Evolutionary conservation across 2,329 filamentous ascomycete genomes (phyloP).

Genomic region (Penicillium griseofulvum): DNA sequence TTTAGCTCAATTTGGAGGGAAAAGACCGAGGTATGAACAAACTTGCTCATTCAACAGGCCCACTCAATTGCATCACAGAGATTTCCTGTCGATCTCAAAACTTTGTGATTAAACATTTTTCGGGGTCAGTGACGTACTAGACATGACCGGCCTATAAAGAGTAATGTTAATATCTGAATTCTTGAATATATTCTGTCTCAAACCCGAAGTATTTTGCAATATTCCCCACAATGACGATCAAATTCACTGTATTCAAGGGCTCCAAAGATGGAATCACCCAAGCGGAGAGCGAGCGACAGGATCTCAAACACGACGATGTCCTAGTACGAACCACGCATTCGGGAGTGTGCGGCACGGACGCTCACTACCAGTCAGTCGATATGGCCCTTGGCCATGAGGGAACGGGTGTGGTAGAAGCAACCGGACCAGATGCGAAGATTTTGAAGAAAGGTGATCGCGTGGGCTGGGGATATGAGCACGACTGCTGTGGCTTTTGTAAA

Average conservation of each 20-base stretch:
- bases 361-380: conserved; percentile 36
- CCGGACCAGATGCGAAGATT: conserved; percentile 32
- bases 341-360: conserved; percentile 63
- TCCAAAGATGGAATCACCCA: conserved; percentile 57
- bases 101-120: not conserved
- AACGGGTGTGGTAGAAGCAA: conserved; percentile 32
- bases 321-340: conserved; percentile 64
- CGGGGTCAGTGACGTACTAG: not conserved
- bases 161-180: not conserved
- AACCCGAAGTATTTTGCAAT: not conserved
- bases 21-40: not conserved
- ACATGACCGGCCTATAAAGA: not conserved
- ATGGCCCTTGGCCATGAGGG: conserved; percentile 44
- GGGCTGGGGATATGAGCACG: conserved; percentile 43
- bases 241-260: conserved; percentile 65
- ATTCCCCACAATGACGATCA: conserved; percentile 21
- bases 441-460: conserved; percentile 43
- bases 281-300: conserved; percentile 46
- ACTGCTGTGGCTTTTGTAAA: conserved; percentile 39
- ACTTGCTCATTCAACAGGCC: not conserved
- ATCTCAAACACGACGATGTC: conserved; percentile 46
- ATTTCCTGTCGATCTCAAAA: not conserved
- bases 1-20: too few species aligned
- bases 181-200: not conserved
- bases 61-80: conserved; percentile 8